Evolutionary conservation across 2,329 filamentous ascomycete species (phyloP).

Genomic region (Lomentospora prolificans): DNA sequence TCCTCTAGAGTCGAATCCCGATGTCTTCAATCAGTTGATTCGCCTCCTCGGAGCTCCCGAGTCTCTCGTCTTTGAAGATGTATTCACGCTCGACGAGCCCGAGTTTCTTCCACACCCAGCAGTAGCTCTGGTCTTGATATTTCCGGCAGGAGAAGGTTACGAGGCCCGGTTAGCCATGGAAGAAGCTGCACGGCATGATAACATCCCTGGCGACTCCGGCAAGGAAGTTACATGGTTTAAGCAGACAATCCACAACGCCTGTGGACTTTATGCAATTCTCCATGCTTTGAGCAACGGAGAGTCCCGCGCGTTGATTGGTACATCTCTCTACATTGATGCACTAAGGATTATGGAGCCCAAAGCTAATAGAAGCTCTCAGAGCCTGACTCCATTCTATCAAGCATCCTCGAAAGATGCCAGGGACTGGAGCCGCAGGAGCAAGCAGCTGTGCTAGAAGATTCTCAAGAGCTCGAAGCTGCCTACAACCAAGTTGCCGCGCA

Average conservation of each 20-base stretch:
- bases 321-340: too few relatives aligned
- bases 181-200: slow-evolving; percentile 16
- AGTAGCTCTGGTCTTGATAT: slow-evolving; percentile 69
- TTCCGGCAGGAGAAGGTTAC: slow-evolving; percentile 49
- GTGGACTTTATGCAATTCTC: slow-evolving; percentile 67
- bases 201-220: slow-evolving; percentile 22
- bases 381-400: not conserved
- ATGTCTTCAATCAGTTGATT: slow-evolving; percentile 65
- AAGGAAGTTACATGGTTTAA: slow-evolving; percentile 75
- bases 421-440: slow-evolving; percentile 27
- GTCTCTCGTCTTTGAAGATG: slow-evolving; percentile 66
- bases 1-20: slow-evolving; percentile 54
- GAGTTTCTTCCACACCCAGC: slow-evolving; percentile 70
- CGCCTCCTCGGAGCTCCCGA: slow-evolving; percentile 61
- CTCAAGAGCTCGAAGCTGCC: slow-evolving; percentile 58
- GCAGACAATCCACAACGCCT: slow-evolving; percentile 76
- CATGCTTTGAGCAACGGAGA: slow-evolving; percentile 65
- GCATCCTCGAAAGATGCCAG: not conserved
- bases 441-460: slow-evolving; percentile 63
- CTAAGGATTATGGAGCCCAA: too few relatives aligned
- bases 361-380: not conserved
- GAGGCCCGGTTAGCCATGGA: slow-evolving; percentile 20
- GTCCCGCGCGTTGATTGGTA: slow-evolving; percentile 40
- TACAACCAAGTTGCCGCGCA: slow-evolving; percentile 59
- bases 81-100: slow-evolving; percentile 70